Percentiles rank a stretch among this genome's conserved stretches.
phyloP scores from a whole-genome alignment of 306 rosid genomes.

The Sechiopsis laciniata region DNA sequence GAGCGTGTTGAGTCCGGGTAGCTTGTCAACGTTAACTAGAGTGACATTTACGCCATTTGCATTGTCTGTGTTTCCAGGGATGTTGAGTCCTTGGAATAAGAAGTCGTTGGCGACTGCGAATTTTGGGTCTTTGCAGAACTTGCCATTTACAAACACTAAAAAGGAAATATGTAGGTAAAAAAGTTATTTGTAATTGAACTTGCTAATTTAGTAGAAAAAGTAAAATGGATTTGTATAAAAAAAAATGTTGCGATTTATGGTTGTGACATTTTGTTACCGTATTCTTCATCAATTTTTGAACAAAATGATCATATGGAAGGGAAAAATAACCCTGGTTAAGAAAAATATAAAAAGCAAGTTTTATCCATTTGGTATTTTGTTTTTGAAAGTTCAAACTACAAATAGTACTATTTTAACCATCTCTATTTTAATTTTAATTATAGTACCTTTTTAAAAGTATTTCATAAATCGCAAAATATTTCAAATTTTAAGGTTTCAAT shows the following conservation, averaged over 20 bases:
- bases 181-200: neutral
- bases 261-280: neutral
- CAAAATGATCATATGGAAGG: no score
- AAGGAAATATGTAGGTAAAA: neutral
- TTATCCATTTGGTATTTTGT: no score
- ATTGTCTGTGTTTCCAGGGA: slow-evolving; percentile 7
- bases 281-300: no score
- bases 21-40: slow-evolving; percentile 11
- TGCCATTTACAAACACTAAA: slow-evolving; percentile 20
- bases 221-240: no score
- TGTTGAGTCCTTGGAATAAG: slow-evolving; percentile 19
- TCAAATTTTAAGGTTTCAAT: no score
- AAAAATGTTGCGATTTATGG: neutral
- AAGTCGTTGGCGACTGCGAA: neutral
- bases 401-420: no score
- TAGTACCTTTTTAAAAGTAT: no score
- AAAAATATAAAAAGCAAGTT: no score
- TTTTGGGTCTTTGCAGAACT: slow-evolving; percentile 22
- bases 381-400: no score
- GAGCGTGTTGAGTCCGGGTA: slow-evolving; percentile 23
- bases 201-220: neutral
- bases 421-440: no score
- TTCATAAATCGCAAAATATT: no score
- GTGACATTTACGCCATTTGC: slow-evolving; percentile 17
- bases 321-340: no score